Evolutionary conservation across 768 basidiomycete species (phyloP).

Genomic region (Pisolithus microcarpus): DNA sequence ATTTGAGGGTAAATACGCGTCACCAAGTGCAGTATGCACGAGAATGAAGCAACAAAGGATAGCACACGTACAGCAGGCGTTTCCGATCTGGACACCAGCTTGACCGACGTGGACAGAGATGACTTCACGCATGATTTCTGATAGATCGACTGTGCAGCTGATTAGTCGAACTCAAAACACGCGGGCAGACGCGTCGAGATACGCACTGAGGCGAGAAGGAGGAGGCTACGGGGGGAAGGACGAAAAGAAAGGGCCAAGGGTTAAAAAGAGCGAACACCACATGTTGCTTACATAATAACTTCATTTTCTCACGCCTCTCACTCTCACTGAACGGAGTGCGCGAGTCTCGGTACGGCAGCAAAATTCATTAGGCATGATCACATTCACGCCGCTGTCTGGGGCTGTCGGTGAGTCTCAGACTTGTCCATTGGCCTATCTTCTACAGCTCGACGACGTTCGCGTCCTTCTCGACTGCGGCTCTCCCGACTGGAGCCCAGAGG

Average conservation of each 20-base stretch:
- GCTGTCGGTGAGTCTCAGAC: constrained; percentile 62
- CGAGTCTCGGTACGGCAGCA: too few relatives aligned
- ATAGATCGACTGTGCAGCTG: constrained; percentile 4
- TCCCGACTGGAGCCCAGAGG: constrained; percentile 74
- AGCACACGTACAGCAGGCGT: constrained; percentile 86
- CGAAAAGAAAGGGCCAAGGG: constrained; percentile 30
- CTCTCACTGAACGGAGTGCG: background rate
- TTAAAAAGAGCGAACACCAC: constrained; percentile 34
- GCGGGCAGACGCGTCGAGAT: constrained; percentile 24
- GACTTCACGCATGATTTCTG: constrained; percentile 79
- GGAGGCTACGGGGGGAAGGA: constrained; percentile 22
- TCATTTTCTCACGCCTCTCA: constrained; percentile 18
- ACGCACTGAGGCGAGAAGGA: constrained; percentile 22
- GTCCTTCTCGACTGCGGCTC: constrained; percentile 95
- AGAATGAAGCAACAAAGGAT: background rate
- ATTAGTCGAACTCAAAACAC: constrained; percentile 6
- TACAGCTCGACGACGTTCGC: constrained; percentile 89
- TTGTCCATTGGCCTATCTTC: constrained; percentile 71
- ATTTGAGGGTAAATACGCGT: background rate
- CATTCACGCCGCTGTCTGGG: constrained; percentile 86
- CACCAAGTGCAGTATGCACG: constrained; percentile 12
- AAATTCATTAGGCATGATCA: too few relatives aligned
- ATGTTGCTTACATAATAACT: constrained; percentile 25
- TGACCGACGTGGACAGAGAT: constrained; percentile 99
- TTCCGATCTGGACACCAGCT: constrained; percentile 96